These are phyloP conservation scores for Kwoniella shivajii DNA, from an alignment of 1,284 basidiomycete genomes.

Conservation along the genomic window DNA sequence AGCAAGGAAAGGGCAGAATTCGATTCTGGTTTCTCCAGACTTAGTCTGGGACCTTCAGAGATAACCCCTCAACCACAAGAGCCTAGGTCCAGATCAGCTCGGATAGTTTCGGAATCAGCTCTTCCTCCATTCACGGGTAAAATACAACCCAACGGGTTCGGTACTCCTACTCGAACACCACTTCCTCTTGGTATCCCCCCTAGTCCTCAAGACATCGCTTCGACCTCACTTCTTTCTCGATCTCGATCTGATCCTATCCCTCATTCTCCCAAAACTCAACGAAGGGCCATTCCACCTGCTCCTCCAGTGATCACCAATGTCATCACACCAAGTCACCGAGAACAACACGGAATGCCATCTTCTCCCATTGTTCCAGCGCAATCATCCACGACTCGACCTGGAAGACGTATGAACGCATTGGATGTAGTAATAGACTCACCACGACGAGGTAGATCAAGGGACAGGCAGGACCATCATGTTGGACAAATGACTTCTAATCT, in stretches of 20 bases:
- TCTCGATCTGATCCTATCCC: slow-evolving; percentile 48
- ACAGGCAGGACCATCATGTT: slow-evolving; percentile 28
- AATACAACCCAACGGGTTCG: neutral
- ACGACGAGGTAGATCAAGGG: slow-evolving; percentile 40
- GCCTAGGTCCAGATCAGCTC: slow-evolving; percentile 11
- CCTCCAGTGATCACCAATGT: slow-evolving; percentile 15
- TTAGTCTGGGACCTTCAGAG: slow-evolving; percentile 36
- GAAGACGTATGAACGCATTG: slow-evolving; percentile 4
- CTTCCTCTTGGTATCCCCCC: slow-evolving; percentile 11
- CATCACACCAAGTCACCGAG: slow-evolving; percentile 14
- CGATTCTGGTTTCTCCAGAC: slow-evolving; percentile 37
- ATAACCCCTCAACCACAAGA: slow-evolving; percentile 14
- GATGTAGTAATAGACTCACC: slow-evolving; percentile 10
- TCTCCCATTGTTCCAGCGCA: slow-evolving; percentile 5
- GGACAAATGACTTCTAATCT: slow-evolving; percentile 24
- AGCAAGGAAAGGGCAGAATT: slow-evolving; percentile 34
- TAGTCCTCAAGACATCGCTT: slow-evolving; percentile 13
- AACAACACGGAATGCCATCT: neutral
- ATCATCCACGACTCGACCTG: slow-evolving; percentile 6
- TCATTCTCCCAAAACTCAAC: slow-evolving; percentile 17
- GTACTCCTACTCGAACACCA: slow-evolving; percentile 1
- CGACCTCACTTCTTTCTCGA: slow-evolving; percentile 38
- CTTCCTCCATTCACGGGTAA: slow-evolving; percentile 11
- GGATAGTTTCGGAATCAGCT: slow-evolving; percentile 32
- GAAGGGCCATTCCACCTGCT: slow-evolving; percentile 3